phyloP scores from a whole-genome alignment of 2,329 filamentous ascomycete species.

The Triangularia setosa region DNA sequence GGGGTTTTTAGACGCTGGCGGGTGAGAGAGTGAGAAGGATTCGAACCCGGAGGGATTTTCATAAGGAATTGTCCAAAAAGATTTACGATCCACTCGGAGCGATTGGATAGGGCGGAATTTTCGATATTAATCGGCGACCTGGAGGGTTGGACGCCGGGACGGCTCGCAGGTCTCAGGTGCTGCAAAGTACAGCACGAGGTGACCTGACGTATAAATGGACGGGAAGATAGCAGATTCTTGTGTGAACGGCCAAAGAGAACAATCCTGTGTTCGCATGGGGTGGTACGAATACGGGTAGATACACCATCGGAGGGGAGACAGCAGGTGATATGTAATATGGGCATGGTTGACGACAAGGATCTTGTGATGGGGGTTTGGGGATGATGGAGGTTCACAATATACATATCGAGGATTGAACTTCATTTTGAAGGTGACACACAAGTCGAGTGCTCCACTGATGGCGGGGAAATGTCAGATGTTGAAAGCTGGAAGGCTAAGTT shows the following conservation, averaged over 20 bases:
- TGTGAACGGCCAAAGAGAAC: background rate
- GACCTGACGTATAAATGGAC: background rate
- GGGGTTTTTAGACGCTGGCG: too few species aligned
- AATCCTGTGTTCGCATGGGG: background rate
- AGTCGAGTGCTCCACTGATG: background rate
- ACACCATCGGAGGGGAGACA: background rate
- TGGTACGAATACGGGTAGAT: background rate
- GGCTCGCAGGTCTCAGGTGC: background rate
- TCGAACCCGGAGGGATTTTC: background rate
- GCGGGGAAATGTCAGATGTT: background rate
- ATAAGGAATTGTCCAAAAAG: background rate
- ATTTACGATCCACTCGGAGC: background rate
- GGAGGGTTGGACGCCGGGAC: constrained; percentile 3
- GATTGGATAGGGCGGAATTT: background rate
- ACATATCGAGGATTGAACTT: background rate
- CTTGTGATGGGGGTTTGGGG: background rate
- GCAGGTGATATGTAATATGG: background rate
- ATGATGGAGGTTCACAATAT: background rate
- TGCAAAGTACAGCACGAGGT: background rate
- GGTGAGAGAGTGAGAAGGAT: too few species aligned
- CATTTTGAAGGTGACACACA: too few species aligned
- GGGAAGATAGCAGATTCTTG: background rate
- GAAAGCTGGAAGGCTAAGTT: background rate
- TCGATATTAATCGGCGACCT: constrained; percentile 6
- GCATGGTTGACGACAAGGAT: background rate